Percentiles rank a stretch among this genome's conserved stretches.
Evolutionary conservation across 257 asterid genomes (phyloP).

Genomic region (Leptodermis oblonga): DNA sequence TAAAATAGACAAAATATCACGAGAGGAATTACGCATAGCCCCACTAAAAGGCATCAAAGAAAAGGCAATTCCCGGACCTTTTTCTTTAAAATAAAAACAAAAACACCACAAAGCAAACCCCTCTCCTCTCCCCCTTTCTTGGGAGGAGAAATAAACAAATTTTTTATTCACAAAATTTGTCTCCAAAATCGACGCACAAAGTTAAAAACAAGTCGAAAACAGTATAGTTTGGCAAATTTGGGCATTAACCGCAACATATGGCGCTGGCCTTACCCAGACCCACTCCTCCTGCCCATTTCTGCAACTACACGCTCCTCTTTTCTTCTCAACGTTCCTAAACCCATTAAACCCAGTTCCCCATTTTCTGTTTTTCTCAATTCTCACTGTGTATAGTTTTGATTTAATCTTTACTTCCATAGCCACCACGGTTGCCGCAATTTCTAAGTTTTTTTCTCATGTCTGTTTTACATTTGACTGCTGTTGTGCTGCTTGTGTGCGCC

Average conservation of each 20-base stretch:
- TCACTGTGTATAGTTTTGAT: neutral
- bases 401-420: neutral
- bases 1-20: no score
- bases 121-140: neutral
- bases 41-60: neutral
- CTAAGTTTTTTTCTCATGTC: conserved; percentile 29
- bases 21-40: no score
- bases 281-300: conserved; percentile 5
- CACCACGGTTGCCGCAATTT: neutral
- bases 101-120: no score
- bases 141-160: neutral
- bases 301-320: conserved; percentile 29
- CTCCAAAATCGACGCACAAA: neutral
- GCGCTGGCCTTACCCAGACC: conserved; percentile 9
- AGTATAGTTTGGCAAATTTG: neutral
- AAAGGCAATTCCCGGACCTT: conserved; percentile 1
- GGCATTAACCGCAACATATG: conserved; percentile 8
- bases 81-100: no score
- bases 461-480: conserved; percentile 19
- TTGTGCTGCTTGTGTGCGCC: conserved; percentile 35
- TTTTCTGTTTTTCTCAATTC: neutral
- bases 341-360: conserved; percentile 3
- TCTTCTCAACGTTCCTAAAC: conserved; percentile 13
- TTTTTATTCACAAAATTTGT: neutral
- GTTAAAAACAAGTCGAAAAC: neutral